Base-by-base conservation (phyloP, 805 yeast genomes). In the Zygoascus tannicola region DNA sequence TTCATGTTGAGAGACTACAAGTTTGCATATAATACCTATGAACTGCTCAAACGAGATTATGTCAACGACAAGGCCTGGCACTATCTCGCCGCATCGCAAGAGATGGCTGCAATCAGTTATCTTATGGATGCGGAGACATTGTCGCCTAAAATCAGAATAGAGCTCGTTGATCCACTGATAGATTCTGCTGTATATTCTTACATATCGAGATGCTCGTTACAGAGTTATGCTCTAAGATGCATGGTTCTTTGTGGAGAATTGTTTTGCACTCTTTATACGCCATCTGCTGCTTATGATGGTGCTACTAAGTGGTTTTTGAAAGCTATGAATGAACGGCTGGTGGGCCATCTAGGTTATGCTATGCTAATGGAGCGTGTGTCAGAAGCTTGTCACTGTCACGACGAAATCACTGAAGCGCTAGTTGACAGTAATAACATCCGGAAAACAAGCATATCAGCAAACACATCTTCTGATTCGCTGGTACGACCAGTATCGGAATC, bases 1-100 rank as follows among this genome's bases (percentile, higher is more conserved):
- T 78, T 90, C 55, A 85, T 92, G 78, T 64, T 88, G n/a, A 75
- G 87, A 32, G 96, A 92, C 65, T 90, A 82, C 68, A 80, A 80
- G 58, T 78, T 76, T 46, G 92, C 97, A 2, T 81, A 82, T 56
- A 69, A 83, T 1, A 82, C 86, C 1, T 90, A 90, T 59, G 97
- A 90, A 47, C 59, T 85, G 41, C 70, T 86, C 32, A 80, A 81
- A 47, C 81, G 82, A 55, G 96, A 88, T 58, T 80, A 80, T 51
- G 67, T 76, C 33, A 74, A 75, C 47, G 92, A 82, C 55, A 82
- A 80, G 62, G 85, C 92, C 0, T 85, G 92, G 86, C 65, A 71
- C 10, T 78, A 81, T 53, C 73, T 80, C 40, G 95, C 96, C 0
- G 78, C 94, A 0, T 69, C 82, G n/a, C 87, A 88, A 51, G 96